phyloP scores from a whole-genome alignment of 257 asterid genomes.

The Verbascum thapsus region DNA sequence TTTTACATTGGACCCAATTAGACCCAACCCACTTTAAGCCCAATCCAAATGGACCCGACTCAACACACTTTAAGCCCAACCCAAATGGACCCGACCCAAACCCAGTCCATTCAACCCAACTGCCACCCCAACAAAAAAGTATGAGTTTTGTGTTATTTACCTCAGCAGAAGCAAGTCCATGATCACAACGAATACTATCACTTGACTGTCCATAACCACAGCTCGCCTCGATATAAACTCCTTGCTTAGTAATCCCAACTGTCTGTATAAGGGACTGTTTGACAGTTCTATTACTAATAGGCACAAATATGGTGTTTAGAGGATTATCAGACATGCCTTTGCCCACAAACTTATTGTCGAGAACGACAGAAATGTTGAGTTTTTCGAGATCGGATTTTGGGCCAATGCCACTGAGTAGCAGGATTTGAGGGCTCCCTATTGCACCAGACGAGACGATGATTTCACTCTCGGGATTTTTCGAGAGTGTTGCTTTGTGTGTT shows the following conservation, averaged over 20 bases:
- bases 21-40: too few relatives aligned
- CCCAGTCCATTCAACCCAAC: too few relatives aligned
- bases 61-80: too few relatives aligned
- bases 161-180: slow-evolving; percentile 92
- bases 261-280: slow-evolving; percentile 78
- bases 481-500: slow-evolving; percentile 61
- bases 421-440: slow-evolving; percentile 92
- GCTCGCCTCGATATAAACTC: slow-evolving; percentile 94
- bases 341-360: slow-evolving; percentile 75
- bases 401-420: slow-evolving; percentile 90
- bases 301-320: slow-evolving; percentile 80
- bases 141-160: slow-evolving; percentile 31
- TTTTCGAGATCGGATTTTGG: slow-evolving; percentile 67
- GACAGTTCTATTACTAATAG: slow-evolving; percentile 53
- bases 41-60: too few relatives aligned
- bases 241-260: slow-evolving; percentile 85
- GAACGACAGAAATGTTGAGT: slow-evolving; percentile 64
- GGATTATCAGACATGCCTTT: slow-evolving; percentile 87
- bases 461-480: slow-evolving; percentile 68
- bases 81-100: too few relatives aligned
- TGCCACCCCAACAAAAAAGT: too few relatives aligned
- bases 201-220: slow-evolving; percentile 84
- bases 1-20: too few relatives aligned
- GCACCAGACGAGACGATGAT: slow-evolving; percentile 85
- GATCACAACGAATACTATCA: slow-evolving; percentile 74